Conservation (phyloP, 192 early-diverging fungal species). For the Podochytrium sp. region DNA sequence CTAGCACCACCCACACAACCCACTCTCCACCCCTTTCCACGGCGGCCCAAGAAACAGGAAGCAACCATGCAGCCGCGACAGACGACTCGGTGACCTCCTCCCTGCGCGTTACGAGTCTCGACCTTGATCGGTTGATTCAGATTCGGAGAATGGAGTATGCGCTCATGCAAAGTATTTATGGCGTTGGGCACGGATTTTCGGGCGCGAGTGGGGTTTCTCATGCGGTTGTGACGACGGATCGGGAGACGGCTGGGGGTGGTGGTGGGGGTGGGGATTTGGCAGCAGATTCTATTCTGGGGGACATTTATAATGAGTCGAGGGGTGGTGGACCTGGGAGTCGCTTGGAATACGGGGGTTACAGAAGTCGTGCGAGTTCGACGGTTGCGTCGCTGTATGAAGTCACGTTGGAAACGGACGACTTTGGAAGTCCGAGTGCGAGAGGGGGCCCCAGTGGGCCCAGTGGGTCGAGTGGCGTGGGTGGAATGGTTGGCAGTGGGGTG, state of each 20-base stretch:
- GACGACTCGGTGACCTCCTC: too few species aligned
- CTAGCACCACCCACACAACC: too few species aligned
- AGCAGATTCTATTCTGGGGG: neutral
- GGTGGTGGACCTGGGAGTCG: neutral
- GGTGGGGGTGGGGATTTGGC: neutral
- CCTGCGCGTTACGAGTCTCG: too few species aligned
- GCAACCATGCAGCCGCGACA: too few species aligned
- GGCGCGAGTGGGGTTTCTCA: neutral
- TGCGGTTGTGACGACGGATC: too few species aligned
- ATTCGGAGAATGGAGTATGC: conserved; percentile 12
- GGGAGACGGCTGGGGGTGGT: too few species aligned
- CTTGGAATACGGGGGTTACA: neutral
- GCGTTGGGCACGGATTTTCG: neutral
- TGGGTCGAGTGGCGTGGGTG: neutral
- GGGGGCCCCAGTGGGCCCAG: too few species aligned
- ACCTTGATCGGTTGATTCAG: neutral
- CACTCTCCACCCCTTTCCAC: too few species aligned
- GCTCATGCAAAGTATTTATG: conserved; percentile 9
- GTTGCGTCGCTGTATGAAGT: neutral
- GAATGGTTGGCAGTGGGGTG: neutral
- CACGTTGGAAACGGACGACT: neutral
- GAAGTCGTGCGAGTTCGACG: neutral
- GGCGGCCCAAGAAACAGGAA: too few species aligned
- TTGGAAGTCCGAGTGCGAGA: too few species aligned
- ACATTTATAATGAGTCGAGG: neutral